phyloP scores from a whole-genome alignment of 805 yeast species.

The Torulaspora microellipsoides region DNA sequence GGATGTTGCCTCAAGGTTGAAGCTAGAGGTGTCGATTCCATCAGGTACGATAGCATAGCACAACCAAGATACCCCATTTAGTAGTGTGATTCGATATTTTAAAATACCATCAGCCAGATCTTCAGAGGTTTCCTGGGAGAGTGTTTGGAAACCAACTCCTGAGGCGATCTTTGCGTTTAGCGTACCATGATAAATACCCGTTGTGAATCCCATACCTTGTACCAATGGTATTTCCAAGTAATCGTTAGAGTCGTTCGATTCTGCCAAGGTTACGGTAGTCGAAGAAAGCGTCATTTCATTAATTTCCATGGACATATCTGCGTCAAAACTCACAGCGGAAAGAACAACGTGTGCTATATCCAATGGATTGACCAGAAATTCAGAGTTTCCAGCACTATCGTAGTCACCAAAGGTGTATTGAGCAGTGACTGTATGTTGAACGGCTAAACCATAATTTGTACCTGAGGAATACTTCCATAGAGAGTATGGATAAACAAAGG shows the following conservation, averaged over 20 bases:
- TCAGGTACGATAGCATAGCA: slow-evolving; percentile 44
- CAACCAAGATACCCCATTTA: slow-evolving; percentile 46
- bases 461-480: slow-evolving; percentile 48
- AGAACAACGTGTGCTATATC: slow-evolving; percentile 51
- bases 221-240: slow-evolving; percentile 48
- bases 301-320: slow-evolving; percentile 40
- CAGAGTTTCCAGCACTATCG: slow-evolving; percentile 39
- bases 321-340: slow-evolving; percentile 47
- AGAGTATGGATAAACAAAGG: slow-evolving; percentile 64
- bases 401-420: slow-evolving; percentile 42
- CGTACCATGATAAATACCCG: slow-evolving; percentile 40
- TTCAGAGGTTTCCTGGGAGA: slow-evolving; percentile 26
- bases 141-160: slow-evolving; percentile 40
- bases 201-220: slow-evolving; percentile 57
- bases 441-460: slow-evolving; percentile 52
- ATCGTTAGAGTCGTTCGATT: slow-evolving; percentile 28
- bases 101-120: slow-evolving; percentile 36
- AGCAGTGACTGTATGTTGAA: slow-evolving; percentile 49
- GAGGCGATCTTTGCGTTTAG: slow-evolving; percentile 42
- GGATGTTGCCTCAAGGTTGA: slow-evolving; percentile 25
- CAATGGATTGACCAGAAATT: slow-evolving; percentile 50
- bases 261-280: slow-evolving; percentile 41
- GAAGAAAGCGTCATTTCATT: slow-evolving; percentile 49
- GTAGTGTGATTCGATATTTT: slow-evolving; percentile 45
- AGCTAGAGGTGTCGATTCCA: slow-evolving; percentile 14